A percentile compares a stretch with the other conserved stretches of the same genome.
phyloP scores from a whole-genome alignment of 23 red algal species.

The Cyanidioschyzon merolae region DNA sequence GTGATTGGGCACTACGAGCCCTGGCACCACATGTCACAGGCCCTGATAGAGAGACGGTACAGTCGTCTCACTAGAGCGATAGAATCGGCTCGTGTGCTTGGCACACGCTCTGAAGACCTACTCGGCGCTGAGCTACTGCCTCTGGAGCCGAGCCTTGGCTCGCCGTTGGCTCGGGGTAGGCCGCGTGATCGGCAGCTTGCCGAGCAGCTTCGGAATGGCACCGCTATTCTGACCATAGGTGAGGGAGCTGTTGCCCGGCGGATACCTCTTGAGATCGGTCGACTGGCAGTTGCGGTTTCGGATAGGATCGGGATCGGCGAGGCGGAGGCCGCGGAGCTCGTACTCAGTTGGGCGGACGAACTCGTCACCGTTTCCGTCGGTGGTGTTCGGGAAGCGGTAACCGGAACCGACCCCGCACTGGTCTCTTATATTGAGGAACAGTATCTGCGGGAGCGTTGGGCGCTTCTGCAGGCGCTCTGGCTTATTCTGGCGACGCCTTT shows the following conservation, averaged over 20 bases:
- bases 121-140: not conserved
- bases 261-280: not conserved
- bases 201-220: not conserved
- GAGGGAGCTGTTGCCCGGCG: not conserved
- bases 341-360: not conserved
- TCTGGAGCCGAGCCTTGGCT: not conserved
- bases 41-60: not conserved
- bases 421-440: not conserved
- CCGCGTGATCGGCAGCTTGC: not conserved
- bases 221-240: not conserved
- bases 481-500: not conserved
- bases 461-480: not conserved
- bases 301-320: not conserved
- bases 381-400: not conserved
- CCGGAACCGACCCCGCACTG: not conserved
- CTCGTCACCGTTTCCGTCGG: not conserved
- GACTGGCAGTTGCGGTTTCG: not conserved
- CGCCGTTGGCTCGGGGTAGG: not conserved
- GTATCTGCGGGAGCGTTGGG: not conserved
- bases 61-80: not conserved
- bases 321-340: conserved; percentile 2
- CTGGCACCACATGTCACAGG: not conserved
- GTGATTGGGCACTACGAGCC: too few relatives aligned
- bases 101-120: not conserved
- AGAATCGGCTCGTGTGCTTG: not conserved